A percentile compares a stretch with the other conserved stretches of the same genome.
These are phyloP conservation scores for Phytopythium boreale DNA, from an alignment of 352 stramenopile species.

Conservation along the genomic window DNA sequence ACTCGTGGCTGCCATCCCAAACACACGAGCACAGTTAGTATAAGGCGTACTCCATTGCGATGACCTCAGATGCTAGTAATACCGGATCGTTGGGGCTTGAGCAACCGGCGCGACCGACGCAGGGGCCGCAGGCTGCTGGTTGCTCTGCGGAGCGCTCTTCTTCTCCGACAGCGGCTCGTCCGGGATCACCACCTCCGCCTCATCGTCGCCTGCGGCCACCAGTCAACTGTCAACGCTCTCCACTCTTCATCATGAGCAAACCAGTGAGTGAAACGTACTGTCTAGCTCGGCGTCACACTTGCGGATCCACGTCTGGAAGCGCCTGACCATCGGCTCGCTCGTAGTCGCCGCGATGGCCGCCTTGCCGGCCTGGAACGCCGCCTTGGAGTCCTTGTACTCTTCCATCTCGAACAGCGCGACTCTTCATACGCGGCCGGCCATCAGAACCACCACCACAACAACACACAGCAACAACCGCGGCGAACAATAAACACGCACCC, in stretches of 20 bases:
- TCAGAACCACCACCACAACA: too few species aligned
- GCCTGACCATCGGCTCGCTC: constrained; percentile 38
- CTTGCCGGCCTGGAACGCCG: constrained; percentile 57
- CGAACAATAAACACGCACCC: constrained; percentile 56
- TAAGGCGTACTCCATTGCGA: background rate
- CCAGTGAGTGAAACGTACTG: constrained; percentile 23
- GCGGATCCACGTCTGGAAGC: constrained; percentile 83
- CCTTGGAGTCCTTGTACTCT: constrained; percentile 59
- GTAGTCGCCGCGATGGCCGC: constrained; percentile 15
- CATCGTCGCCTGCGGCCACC: constrained; percentile 14
- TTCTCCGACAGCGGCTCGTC: constrained; percentile 13
- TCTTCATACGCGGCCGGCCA: too few species aligned
- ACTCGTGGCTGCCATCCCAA: constrained; percentile 58
- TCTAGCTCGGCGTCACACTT: constrained; percentile 86
- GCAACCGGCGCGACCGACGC: constrained; percentile 12
- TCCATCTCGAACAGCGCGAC: constrained; percentile 83
- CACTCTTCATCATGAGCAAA: constrained; percentile 2
- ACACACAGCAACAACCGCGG: background rate
- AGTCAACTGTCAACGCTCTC: background rate
- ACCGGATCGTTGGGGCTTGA: constrained; percentile 28
- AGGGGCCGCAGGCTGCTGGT: constrained; percentile 17
- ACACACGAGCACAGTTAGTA: background rate
- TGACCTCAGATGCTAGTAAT: background rate
- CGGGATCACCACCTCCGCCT: constrained; percentile 23
- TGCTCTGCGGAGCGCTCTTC: constrained; percentile 3